Evolutionary conservation across 2,329 filamentous ascomycete species (phyloP).

Genomic region (Monilinia laxa): DNA sequence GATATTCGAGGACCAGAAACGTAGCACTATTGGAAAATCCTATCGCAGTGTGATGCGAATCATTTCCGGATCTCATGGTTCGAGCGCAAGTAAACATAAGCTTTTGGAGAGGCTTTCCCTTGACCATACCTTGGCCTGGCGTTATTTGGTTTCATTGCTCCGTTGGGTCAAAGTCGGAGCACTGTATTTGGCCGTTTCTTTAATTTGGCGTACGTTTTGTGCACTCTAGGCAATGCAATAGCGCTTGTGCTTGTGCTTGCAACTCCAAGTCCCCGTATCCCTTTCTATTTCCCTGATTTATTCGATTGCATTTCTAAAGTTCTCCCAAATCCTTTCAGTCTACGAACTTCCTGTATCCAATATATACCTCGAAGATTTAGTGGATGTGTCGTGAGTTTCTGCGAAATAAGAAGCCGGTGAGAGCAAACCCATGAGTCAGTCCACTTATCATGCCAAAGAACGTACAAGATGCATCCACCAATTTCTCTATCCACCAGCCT

Average conservation of each 20-base stretch:
- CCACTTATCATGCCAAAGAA: neutral
- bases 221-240: neutral
- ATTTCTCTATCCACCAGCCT: neutral
- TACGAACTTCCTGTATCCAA: slow-evolving; percentile 1
- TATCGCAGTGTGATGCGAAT: neutral
- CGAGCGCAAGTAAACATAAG: neutral
- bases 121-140: no score
- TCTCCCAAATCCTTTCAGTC: neutral
- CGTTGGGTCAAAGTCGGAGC: neutral
- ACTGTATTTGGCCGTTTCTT: neutral
- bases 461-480: neutral
- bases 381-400: neutral
- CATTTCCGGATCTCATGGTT: neutral
- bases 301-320: neutral
- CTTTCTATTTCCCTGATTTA: neutral
- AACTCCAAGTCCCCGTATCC: neutral
- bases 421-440: slow-evolving; percentile 1
- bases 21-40: neutral
- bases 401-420: neutral
- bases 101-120: neutral
- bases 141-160: neutral
- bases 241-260: slow-evolving; percentile 1
- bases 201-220: neutral
- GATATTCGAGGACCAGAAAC: neutral
- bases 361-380: neutral